phyloP scores from a whole-genome alignment of 441 rosid species.

The Adansonia madagascariensis region DNA sequence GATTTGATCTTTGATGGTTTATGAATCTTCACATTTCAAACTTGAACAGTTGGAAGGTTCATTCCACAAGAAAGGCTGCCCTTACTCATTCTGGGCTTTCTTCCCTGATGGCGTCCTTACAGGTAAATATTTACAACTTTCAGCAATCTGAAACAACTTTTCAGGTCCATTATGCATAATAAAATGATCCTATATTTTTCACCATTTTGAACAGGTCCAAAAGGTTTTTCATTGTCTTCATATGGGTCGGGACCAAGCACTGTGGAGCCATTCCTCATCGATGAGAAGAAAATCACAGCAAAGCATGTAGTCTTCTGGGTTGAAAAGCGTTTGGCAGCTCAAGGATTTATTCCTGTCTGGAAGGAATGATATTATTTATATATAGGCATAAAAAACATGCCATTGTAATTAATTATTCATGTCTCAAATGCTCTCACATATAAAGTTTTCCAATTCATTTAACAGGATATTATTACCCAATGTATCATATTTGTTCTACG shows the following conservation, averaged over 20 bases:
- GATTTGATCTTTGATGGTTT: not conserved
- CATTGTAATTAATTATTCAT: slow-evolving; percentile 1
- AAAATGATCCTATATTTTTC: not conserved
- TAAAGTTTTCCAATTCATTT: slow-evolving; percentile 21
- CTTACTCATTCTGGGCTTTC: slow-evolving; percentile 84
- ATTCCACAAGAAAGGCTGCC: slow-evolving; percentile 58
- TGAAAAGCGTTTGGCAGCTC: slow-evolving; percentile 92
- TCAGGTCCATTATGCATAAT: not conserved
- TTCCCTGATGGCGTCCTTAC: slow-evolving; percentile 72
- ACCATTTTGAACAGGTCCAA: slow-evolving; percentile 54
- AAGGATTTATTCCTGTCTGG: slow-evolving; percentile 91
- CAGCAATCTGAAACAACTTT: not conserved
- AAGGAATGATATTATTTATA: slow-evolving; percentile 36
- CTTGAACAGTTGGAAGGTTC: slow-evolving; percentile 71
- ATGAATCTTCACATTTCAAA: not conserved
- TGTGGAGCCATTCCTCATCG: slow-evolving; percentile 91
- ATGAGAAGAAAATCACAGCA: slow-evolving; percentile 82
- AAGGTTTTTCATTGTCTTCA: slow-evolving; percentile 78
- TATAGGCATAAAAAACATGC: not conserved
- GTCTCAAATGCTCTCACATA: not conserved
- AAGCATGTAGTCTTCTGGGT: slow-evolving; percentile 86
- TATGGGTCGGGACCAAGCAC: slow-evolving; percentile 74
- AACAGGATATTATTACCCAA: not conserved
- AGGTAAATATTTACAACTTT: slow-evolving; percentile 37
- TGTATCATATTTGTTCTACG: slow-evolving; percentile 33